Evolutionary conservation across 129 eudicot species (phyloP), one percentile per base, ranked within the genome.

Genomic region (Centrapalus pauciflorus): DNA sequence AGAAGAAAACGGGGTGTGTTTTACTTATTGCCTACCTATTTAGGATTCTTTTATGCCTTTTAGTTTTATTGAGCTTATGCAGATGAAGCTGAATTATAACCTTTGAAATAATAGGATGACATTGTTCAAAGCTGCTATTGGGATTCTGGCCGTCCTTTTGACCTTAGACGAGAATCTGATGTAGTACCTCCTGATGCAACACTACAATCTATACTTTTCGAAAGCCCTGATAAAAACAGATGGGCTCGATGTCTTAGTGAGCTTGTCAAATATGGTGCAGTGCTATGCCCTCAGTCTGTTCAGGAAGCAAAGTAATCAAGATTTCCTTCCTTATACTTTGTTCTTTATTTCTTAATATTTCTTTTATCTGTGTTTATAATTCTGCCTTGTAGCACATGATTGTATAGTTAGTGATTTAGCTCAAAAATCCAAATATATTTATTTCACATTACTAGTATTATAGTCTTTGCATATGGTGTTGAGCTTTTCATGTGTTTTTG

Each of bases 181-280:
- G 79, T 83, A 61, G 95, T 93, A 38, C 96, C 98, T 51, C 83
- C 89, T 62, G 98, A 93, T 73, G 98, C 88, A 28, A 88, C 91
- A 35, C 81, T 93, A 65, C 96, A 88, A 65, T 85, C 96, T 68
- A 88, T 93, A 38, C 80, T 93, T n/a, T 93, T 88, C 76, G 98
- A 93, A 76, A 93, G 96, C 81, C 96, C 98, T 37, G 98, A 93
- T 69, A 93, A 93, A 79, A 85, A 93, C 71, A 80, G 98, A 71
- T 93, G 95, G 95, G 96, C 98, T 55, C 82, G 98, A 9, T 93
- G 96, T 81, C 89, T 93, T 50, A 93, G 98, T 69, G 98, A 93
- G 77, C 93, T 93, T 63, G 96, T 88, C 40, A 93, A 93, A 77
- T 88, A 88, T 61, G 89, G 92, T 56, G 91, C 95, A 67, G 95